Evolutionary conservation across 2,329 filamentous ascomycete genomes (phyloP).

Genomic region (Rutstroemia sp.): DNA sequence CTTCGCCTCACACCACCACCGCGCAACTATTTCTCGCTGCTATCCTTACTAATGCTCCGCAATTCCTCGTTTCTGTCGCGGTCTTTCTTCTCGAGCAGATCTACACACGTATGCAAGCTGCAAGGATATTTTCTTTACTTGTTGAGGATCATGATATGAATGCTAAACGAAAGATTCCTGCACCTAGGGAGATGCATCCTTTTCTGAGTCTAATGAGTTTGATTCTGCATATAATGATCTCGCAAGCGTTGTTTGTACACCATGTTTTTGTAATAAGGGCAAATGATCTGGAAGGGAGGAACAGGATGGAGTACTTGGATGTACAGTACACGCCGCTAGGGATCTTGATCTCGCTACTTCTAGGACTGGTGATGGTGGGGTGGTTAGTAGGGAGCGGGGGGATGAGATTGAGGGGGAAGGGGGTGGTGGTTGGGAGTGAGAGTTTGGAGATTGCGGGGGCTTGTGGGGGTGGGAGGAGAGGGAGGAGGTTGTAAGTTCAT

Average conservation of each 20-base stretch:
- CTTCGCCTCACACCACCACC: background rate
- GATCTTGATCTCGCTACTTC: background rate
- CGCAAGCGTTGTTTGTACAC: constrained; percentile 2
- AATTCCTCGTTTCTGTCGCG: constrained; percentile 38
- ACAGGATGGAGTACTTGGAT: background rate
- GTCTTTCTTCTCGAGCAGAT: constrained; percentile 39
- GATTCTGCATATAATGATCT: background rate
- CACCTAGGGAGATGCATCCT: no score
- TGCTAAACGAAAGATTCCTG: no score
- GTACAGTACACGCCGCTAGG: constrained; percentile 1
- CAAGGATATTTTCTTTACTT: constrained; percentile 34
- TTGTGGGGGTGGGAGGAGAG: constrained; percentile 5
- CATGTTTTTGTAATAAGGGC: background rate
- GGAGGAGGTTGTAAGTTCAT: no score
- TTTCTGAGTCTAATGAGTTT: background rate
- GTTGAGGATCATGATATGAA: background rate
- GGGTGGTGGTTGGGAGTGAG: constrained; percentile 18
- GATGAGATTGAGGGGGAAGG: constrained; percentile 9
- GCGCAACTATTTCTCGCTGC: constrained; percentile 9
- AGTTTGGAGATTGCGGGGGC: constrained; percentile 19
- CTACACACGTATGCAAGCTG: constrained; percentile 39
- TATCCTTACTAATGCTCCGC: constrained; percentile 39
- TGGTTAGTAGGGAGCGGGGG: constrained; percentile 8
- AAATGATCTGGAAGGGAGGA: background rate
- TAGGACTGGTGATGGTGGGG: background rate